phyloP scores from a whole-genome alignment of 306 rosid genomes.

The Fagus sylvatica region DNA sequence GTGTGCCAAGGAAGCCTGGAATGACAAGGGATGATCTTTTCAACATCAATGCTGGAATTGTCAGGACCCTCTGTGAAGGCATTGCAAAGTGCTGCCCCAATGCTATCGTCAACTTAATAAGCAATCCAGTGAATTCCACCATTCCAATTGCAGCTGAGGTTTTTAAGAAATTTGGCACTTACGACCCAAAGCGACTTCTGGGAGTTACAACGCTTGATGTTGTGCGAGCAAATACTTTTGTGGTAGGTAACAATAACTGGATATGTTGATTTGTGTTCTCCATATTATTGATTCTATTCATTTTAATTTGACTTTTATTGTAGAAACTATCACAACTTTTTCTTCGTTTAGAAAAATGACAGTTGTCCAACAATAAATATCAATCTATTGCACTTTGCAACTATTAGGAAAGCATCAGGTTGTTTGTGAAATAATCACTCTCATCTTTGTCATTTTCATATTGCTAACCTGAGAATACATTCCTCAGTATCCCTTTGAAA shows the following conservation, averaged over 20 bases:
- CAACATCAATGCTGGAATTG: constrained; percentile 94
- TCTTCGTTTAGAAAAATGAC: too few relatives aligned
- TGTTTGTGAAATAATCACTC: too few relatives aligned
- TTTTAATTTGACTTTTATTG: not conserved
- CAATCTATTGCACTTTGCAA: too few relatives aligned
- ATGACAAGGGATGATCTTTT: constrained; percentile 97
- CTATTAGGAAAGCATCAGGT: too few relatives aligned
- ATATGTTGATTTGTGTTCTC: not conserved
- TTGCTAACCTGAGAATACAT: too few relatives aligned
- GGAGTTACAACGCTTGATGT: constrained; percentile 95
- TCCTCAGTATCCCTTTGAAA: too few relatives aligned
- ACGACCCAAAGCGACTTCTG: constrained; percentile 84
- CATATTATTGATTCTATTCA: not conserved
- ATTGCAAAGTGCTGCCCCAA: constrained; percentile 74
- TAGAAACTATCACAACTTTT: too few relatives aligned
- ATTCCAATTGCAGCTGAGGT: constrained; percentile 96
- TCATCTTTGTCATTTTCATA: too few relatives aligned
- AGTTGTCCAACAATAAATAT: too few relatives aligned
- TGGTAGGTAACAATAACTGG: constrained; percentile 46
- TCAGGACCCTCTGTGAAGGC: constrained; percentile 88
- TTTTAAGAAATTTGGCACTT: constrained; percentile 84
- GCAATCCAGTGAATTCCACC: constrained; percentile 96
- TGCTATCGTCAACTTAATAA: constrained; percentile 90
- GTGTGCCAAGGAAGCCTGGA: constrained; percentile 99
- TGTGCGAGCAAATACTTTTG: constrained; percentile 91